A percentile compares a stretch with the other conserved stretches of the same genome.
These are phyloP conservation scores for Trichophyton equinum DNA, from an alignment of 2,329 filamentous ascomycete species.

Conservation along the genomic window DNA sequence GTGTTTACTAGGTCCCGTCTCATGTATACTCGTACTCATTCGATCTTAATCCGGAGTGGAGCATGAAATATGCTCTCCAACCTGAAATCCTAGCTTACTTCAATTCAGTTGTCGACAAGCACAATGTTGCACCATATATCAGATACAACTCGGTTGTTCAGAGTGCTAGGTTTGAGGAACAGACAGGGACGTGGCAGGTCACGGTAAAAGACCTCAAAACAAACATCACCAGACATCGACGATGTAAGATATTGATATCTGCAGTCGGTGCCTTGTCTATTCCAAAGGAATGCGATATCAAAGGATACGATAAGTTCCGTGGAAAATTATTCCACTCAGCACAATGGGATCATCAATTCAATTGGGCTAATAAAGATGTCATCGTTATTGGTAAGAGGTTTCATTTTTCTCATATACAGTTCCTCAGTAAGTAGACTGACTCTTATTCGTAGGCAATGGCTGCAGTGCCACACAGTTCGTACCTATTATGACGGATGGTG, in stretches of 20 bases:
- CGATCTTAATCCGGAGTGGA: slow-evolving; percentile 31
- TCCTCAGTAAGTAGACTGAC: neutral
- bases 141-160: slow-evolving; percentile 16
- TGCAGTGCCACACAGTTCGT: slow-evolving; percentile 40
- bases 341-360: slow-evolving; percentile 30
- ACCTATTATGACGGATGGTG: slow-evolving; percentile 31
- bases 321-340: slow-evolving; percentile 32
- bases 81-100: slow-evolving; percentile 26
- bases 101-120: slow-evolving; percentile 13
- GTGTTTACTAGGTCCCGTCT: slow-evolving; percentile 17
- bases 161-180: slow-evolving; percentile 13
- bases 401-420: neutral
- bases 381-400: slow-evolving; percentile 25
- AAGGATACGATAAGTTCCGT: slow-evolving; percentile 22
- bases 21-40: slow-evolving; percentile 36
- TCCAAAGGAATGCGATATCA: slow-evolving; percentile 20
- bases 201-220: slow-evolving; percentile 17
- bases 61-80: slow-evolving; percentile 24
- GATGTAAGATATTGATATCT: slow-evolving; percentile 20
- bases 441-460: slow-evolving; percentile 28
- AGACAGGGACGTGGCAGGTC: slow-evolving; percentile 19
- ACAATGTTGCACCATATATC: slow-evolving; percentile 17
- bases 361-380: slow-evolving; percentile 28
- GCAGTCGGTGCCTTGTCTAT: slow-evolving; percentile 22
- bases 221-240: slow-evolving; percentile 13